Base-by-base conservation (phyloP, 2,329 filamentous ascomycete genomes). In the Teratosphaeria epicoccoides region DNA sequence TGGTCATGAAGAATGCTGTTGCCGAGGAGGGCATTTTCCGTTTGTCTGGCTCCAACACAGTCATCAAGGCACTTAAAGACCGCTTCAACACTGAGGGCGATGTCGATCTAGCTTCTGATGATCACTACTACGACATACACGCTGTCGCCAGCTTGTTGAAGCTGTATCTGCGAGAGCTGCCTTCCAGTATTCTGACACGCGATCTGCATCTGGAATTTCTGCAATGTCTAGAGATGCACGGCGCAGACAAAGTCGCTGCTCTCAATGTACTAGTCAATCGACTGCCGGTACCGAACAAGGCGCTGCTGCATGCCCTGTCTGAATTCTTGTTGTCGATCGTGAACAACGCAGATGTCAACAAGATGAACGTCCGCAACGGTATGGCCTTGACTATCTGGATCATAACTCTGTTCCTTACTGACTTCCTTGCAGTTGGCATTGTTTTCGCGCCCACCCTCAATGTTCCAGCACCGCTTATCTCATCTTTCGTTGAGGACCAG, bases 361-460 rank as follows among this genome's bases (percentile, higher is more conserved):
- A 96, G 76, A 98, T 98, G 93, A 96, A 87, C 10, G 87, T 96
- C 49, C 84, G 91, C 59, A 98, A 98, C 64, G 73, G 69, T 72
- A 61, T 65, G 23, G 6, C 14, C 24, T 6, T 3, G 11, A 12
- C 14, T 14, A 4, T 20, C 46, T 12, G n/a, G n/a, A 20, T 17
- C 33, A 20, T 6, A 40, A 2, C 20, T 17, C 22, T n/a, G 24
- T 28, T 46, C 22, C 12, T 26, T 26, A 23, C 24, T 40, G 40
- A 23, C 24, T 17, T 11, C 4, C 24, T 48, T 26, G 28, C 55
- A 71, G 88, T 98, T 50, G 91, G 93, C 57, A 97, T 98, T 61
- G 91, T 98, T 52, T 98, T 98, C 69, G 95, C 93, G 14, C 93
- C 93, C 0, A 97, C 93, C 0, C 78, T 98, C 50, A 97, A 97